Base-by-base conservation (phyloP, 331 rosid genomes). In the Quercus tomentella region DNA sequence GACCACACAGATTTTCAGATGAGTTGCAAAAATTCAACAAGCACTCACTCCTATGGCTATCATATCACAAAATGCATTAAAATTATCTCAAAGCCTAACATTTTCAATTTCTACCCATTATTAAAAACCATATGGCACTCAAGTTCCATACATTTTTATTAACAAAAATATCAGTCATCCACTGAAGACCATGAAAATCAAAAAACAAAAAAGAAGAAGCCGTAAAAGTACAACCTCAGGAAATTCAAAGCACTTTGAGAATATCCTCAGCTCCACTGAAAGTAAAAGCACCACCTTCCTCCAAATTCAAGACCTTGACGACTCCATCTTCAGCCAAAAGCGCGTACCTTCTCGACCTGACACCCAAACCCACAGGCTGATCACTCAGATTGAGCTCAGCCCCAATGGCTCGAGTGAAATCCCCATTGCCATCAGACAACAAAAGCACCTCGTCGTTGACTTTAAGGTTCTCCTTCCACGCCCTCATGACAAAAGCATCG, bases 231-330 rank as follows among this genome's bases (percentile, higher is more conserved):
- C 69, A 58, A 3, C 31, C 67, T 72, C 60, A 60, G 57, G 57
- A 41, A 68, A 80, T 16, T 88, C 82, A 94, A 30, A 94, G 91
- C 11, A 65, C 77, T 55, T 91, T 86, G 81, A 94, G 97, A 15
- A 94, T 73, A 49, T 94, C 96, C 52, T 94, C 97, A 61, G 97
- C 96, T 25, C 97, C 87, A 21, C 97, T 92, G 82, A 85, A 87
- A 4, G 97, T 94, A 58, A 94, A 92, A 10, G 98, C 97, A 22
- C 98, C 98, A 2, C 98, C 98, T 86, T 94, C 98, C 82, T 94
- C 98, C 98, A 94, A 90, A 79, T 94, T 92, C 86, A 94, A 86
- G 67, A 92, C 72, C 91, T 92, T 94, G 1, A 94, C 95, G 35
- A 90, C 92, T 2, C 98, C 98, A 78, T 94, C 97, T 31, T 92